A percentile compares a stretch with the other conserved stretches of the same genome.
Conservation (phyloP, 169 alveolate genomes). For the Plasmodium coatneyi region DNA sequence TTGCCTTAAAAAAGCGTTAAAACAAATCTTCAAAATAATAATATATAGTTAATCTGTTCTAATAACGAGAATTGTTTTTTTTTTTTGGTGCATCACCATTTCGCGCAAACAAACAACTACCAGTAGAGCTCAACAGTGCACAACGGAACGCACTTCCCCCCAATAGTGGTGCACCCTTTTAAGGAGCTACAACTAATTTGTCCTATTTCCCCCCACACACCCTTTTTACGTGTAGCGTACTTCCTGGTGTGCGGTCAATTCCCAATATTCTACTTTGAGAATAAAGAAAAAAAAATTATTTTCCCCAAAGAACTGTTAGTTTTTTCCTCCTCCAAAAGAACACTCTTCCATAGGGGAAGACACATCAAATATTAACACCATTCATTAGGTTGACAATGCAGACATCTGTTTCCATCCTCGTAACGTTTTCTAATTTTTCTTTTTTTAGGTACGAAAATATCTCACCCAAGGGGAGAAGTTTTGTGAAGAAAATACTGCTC, state of each 20-base stretch:
- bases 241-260: constrained; percentile 40
- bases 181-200: not conserved
- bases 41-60: not conserved
- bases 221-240: constrained; percentile 18
- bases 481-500: constrained; percentile 34
- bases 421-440: not conserved
- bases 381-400: not conserved
- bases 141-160: not conserved
- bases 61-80: not conserved
- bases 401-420: not conserved
- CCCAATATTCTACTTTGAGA: constrained; percentile 23
- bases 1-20: not conserved
- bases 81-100: not conserved
- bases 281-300: constrained; percentile 5
- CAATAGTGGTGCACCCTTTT: not conserved
- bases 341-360: not conserved
- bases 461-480: constrained; percentile 39
- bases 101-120: not conserved
- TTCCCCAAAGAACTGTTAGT: constrained; percentile 5
- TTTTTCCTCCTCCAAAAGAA: not conserved
- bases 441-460: constrained; percentile 23
- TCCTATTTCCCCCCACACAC: not conserved
- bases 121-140: not conserved
- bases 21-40: not conserved
- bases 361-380: not conserved